Base-by-base conservation (phyloP, 2,329 filamentous ascomycete genomes). In the Alternaria tenuissima region DNA sequence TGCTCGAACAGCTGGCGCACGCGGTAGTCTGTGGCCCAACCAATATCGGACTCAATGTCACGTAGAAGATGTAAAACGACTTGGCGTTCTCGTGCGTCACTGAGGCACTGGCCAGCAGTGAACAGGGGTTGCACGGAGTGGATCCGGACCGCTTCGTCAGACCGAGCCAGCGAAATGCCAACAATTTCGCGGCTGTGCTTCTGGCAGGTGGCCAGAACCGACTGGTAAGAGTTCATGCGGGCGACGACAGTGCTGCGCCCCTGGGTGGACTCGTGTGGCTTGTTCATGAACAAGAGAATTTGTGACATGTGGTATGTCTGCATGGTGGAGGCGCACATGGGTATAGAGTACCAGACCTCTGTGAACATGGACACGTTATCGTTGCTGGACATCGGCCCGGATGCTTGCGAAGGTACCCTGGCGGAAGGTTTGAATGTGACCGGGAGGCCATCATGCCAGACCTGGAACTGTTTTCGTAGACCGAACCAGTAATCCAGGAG, bases 321-420 rank as follows among this genome's bases (percentile, higher is more conserved):
- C 83, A 89, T 89, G 1, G 87, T 87, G 3, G 87, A 87, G 0
- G 86, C 87, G 74, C 87, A 90, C 81, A 90, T 85, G 0, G 87
- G 83, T 0, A 87, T 80, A 53, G 84, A 83, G 72, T 88, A 89
- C 87, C 88, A 90, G 12, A 88, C 82, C 69, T 89, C 86, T 76
- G 81, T 73, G 84, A 85, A 57, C 80, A 80, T 46, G 72, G 72
- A 48, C 60, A 81, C 79, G 22, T 71, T 77, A 0, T 65, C 72
- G 53, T 65, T 66, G 34, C 66, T 64, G 1, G 69, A 49, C 16
- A 73, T 61, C 39, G 66, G 65, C 12, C 64, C 63, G 18, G 73
- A 69, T 4, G 67, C 66, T 9, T 69, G 71, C 9, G 68, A 61
- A 12, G 78, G 78, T 16, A 85, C 77, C 43, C 82, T 80, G 8